Conservation (phyloP, 768 basidiomycete genomes). For the Termitomyces sp. region DNA sequence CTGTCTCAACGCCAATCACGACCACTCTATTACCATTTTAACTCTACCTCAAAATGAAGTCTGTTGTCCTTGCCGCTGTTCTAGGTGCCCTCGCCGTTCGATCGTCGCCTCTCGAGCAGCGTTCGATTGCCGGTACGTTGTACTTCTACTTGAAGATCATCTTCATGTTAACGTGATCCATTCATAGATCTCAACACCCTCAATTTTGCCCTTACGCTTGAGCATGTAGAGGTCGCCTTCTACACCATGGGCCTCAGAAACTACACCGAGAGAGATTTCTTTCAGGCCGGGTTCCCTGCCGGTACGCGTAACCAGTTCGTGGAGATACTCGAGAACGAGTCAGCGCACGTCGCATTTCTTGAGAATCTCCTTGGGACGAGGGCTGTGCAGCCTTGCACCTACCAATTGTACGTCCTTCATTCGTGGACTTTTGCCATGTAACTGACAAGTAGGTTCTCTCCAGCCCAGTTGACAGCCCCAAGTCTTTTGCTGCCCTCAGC, state of each 20-base stretch:
- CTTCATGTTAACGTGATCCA: neutral
- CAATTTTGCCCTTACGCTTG: conserved; percentile 13
- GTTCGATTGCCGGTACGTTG: neutral
- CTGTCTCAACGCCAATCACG: neutral
- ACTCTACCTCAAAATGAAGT: conserved; percentile 10
- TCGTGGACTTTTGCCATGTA: neutral
- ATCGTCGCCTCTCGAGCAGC: neutral
- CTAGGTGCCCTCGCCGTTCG: conserved; percentile 3
- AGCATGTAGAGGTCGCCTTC: conserved; percentile 13
- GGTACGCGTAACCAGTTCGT: conserved; percentile 10
- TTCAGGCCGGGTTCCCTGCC: conserved; percentile 5
- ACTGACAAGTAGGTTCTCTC: neutral
- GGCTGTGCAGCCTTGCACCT: conserved; percentile 7
- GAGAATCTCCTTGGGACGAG: conserved; percentile 1
- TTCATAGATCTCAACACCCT: conserved; percentile 7
- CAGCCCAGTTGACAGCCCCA: conserved; percentile 8
- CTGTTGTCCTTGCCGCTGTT: conserved; percentile 3
- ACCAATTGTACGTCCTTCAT: conserved; percentile 6
- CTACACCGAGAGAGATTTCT: conserved; percentile 6
- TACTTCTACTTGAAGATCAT: neutral
- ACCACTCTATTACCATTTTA: neutral
- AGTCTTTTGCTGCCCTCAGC: conserved; percentile 2
- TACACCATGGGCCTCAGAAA: conserved; percentile 8
- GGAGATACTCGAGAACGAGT: conserved; percentile 1
- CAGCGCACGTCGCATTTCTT: conserved; percentile 5